Conservation (phyloP, 768 basidiomycete species). For the Hygrocybe coccinea region DNA sequence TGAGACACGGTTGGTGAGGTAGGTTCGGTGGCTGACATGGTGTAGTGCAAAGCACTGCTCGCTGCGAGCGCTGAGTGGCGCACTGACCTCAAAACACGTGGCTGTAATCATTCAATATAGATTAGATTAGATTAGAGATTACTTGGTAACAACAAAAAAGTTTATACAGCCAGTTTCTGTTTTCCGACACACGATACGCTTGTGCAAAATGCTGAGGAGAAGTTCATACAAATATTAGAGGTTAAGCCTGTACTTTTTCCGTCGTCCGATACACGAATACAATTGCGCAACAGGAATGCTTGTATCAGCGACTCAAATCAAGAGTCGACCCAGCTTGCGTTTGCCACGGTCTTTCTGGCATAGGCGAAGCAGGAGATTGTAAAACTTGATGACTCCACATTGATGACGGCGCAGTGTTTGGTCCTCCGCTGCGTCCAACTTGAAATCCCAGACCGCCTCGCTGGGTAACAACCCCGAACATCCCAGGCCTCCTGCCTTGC, state of each 20-base stretch:
- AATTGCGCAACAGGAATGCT: background rate
- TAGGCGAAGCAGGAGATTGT: constrained; percentile 37
- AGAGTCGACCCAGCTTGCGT: constrained; percentile 33
- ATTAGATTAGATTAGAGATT: constrained; percentile 9
- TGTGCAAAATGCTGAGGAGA: too few relatives aligned
- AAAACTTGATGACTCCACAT: constrained; percentile 38
- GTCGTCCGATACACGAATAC: too few relatives aligned
- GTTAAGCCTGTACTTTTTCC: too few relatives aligned
- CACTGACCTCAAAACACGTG: background rate
- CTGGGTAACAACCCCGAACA: constrained; percentile 43
- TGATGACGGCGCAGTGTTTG: constrained; percentile 30
- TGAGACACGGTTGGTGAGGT: background rate
- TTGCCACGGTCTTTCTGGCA: constrained; percentile 45
- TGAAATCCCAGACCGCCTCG: constrained; percentile 28
- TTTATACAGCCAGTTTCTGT: too few relatives aligned
- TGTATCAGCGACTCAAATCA: constrained; percentile 35
- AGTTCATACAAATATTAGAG: too few relatives aligned
- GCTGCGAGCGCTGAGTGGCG: too few relatives aligned
- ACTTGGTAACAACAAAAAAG: too few relatives aligned
- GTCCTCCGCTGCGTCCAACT: constrained; percentile 26
- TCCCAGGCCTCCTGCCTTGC: constrained; percentile 51
- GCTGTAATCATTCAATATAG: background rate
- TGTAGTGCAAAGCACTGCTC: background rate
- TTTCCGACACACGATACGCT: too few relatives aligned
- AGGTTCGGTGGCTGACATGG: constrained; percentile 1